Evolutionary conservation across 768 basidiomycete species (phyloP), one percentile per base, ranked within the genome.

Genomic region (Megacollybia marginata): DNA sequence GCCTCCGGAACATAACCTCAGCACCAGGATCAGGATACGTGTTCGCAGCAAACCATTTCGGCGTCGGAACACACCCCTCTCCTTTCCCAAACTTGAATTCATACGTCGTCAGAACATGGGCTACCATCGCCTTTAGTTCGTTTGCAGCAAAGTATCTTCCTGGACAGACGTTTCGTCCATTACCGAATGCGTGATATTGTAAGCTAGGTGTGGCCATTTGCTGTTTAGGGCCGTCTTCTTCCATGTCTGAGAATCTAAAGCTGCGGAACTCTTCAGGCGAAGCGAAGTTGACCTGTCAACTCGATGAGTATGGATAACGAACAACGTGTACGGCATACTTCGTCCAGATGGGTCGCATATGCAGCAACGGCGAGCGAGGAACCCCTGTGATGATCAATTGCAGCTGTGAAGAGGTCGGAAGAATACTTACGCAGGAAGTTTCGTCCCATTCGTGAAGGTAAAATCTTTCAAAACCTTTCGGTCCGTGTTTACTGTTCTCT

Each of bases 81-180:
- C 15, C 15, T 5, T 18, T 13, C 13, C 5, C 13, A 40, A 40
- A 8, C 38, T 40, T 40, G 38, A 40, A 13, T 2, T 40, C 38
- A 18, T 51, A 55, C 57, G 48, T 56, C 57, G 42, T 50, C 12
- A 69, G 45, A 11, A 64, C 35, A 19, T 66, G 55, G 0, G 63
- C 64, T 49, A 69, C 38, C 58, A 69, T 62, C 2, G 55, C 49
- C 40, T 67, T 65, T 46, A 68, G 32, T 44, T 59, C 60, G 16
- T 40, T 54, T 1, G 60, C 56, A 13, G 63, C 61, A 50, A 69
- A 60, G 53, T 65, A 62, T 1, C 66, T 57, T 13, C 38, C 38
- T 8, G 38, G 18, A 8, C 38, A 57, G 19, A 52, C 55, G 47
- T 58, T 54, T 36, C 50, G 43, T 15, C 57, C 57, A 38, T 49